These are phyloP conservation scores for Heracleum sosnowskyi DNA, from an alignment of 129 eudicot genomes.

Conservation along the genomic window DNA sequence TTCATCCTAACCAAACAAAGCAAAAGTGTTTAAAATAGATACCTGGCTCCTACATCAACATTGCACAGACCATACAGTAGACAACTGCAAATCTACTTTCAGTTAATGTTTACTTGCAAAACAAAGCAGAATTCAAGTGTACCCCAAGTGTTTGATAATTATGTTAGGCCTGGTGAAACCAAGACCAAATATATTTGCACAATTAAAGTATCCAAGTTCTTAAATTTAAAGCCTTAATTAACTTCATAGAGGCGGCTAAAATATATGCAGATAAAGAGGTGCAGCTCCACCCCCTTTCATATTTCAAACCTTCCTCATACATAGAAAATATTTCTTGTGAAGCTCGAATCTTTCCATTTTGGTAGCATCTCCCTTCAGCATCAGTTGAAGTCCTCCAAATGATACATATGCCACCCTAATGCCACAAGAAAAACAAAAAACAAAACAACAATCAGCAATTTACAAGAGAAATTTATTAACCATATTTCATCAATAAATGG, in stretches of 20 bases:
- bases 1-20: background rate
- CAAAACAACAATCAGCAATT: background rate
- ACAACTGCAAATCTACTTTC: background rate
- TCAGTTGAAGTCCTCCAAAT: constrained; percentile 78
- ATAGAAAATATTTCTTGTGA: constrained; percentile 64
- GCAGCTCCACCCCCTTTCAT: background rate
- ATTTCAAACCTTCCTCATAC: constrained; percentile 41
- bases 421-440: constrained; percentile 3
- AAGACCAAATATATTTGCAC: background rate
- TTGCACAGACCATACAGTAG: background rate
- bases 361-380: constrained; percentile 48
- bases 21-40: background rate
- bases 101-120: background rate
- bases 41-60: background rate
- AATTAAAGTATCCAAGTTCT: background rate
- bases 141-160: background rate
- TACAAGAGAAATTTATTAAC: background rate
- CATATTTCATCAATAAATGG: background rate
- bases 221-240: background rate
- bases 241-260: background rate
- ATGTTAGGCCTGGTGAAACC: background rate
- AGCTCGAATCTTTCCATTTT: constrained; percentile 61
- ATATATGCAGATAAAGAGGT: background rate
- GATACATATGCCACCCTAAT: constrained; percentile 56
- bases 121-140: background rate